Base-by-base conservation (phyloP, 352 stramenopile species). In the Peronospora tabacina region DNA sequence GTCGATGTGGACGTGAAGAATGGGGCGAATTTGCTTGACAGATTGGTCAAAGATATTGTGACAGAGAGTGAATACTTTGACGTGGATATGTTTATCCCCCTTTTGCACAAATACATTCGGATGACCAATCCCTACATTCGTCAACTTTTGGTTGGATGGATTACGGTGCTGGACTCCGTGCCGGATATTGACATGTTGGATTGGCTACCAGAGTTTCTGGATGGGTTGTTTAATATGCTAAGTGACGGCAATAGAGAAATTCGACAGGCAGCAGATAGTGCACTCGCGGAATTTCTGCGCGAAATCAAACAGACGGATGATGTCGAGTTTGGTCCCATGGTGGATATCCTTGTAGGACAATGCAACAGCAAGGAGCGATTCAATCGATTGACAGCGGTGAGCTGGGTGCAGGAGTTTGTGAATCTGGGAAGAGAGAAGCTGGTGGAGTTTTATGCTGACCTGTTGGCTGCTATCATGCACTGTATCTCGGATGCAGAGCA, bases 1-100 rank as follows among this genome's bases (percentile, higher is more conserved):
- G 96, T 99, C 5, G 96, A 99, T 61, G 89, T 98, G 3, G 96
- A 99, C 70, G 97, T 99, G 7, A 99, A 99, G 71, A 99, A 99
- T 67, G 83, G 82, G 22, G 86, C 84, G 2, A 91, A 95, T 58
- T 60, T 97, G 35, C 58, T 96, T 4, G 85, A 96, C 44, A 60
- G 85, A 20, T 69, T 98, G 7, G 81, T 99, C 12, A 99, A 99
- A 66, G 96, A 99, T 65, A 99, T 99, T 69, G 96, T 99, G 15
- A 99, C 96, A 0, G 96, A 99, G 66, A 97, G 87, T 29, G 85
- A 97, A 46, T 94, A 91, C 52, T 99, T 99, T 73, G 94, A 99
- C 49, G 94, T 99, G 16, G 95, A 98, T 49, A 95, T 97, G 63
- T 99, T 99, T 58, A 96, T 99, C 41, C 96, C 96, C 10, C 61